Base-by-base conservation (phyloP, 805 yeast species). In the Lipomyces mesembrius region DNA sequence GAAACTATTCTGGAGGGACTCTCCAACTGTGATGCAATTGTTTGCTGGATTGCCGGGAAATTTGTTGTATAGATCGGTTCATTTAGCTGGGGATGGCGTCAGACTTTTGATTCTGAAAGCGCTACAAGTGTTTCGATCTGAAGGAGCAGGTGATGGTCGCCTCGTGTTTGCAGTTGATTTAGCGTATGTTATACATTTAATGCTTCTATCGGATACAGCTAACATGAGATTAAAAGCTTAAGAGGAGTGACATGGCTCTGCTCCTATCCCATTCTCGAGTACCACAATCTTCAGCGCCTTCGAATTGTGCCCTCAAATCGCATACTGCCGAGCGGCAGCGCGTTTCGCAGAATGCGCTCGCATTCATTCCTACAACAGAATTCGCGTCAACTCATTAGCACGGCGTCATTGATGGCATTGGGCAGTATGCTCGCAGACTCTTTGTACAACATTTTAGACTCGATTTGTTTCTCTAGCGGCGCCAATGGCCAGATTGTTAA, bases 21-120 rank as follows among this genome's bases (percentile, higher is more conserved):
- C 56, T 12, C 49, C 49, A 8, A 25, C 59, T 25, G 29, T 25
- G 59, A 27, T 14, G 27, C 56, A 56, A 9, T 6, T 56, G 25
- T 56, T 56, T 17, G 54, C 59, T n/a, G 59, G 59, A 22, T 22
- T 56, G 11, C 43, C 59, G 14, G 59, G 27, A 11, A 27, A 56
- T 17, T 22, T 56, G n/a, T 56, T 25, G 35, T 56, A 56, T 11
- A 25, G 34, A 49, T 14, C 34, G 6, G 22, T 56, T 14, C 17
- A 25, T 20, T 7, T 39, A 8, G 43, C 49, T 2, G 59, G 59
- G 3, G 59, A 56, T 14, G 49, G 43, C 14, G 37, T 39, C n/a
- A 20, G 59, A 25, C 6, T 56, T 27, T 14, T 56, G 25, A 52
- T 29, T 35, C 17, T 22, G 12, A 39, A 25, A 34, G 8, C 35